Percentiles rank a stretch among this genome's conserved stretches.
Evolutionary conservation across 2,329 filamentous ascomycete genomes (phyloP).

Genomic region (Phialemonium atrogriseum): DNA sequence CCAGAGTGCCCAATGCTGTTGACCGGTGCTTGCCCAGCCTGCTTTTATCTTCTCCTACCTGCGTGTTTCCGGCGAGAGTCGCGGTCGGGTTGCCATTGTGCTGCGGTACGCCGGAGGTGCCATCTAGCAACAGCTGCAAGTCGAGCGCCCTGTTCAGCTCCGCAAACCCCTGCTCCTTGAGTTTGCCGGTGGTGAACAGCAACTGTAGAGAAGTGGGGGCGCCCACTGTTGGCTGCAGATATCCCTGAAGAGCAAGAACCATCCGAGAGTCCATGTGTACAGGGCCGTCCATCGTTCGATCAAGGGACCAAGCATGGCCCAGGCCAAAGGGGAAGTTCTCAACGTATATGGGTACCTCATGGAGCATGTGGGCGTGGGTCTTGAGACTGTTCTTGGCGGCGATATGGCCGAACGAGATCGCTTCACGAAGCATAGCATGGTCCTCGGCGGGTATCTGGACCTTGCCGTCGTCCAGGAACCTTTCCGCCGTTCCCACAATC

Average conservation of each 20-base stretch:
- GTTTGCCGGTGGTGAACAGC: slow-evolving; percentile 37
- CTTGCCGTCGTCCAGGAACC: slow-evolving; percentile 57
- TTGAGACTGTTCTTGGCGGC: slow-evolving; percentile 56
- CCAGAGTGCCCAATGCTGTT: slow-evolving; percentile 14
- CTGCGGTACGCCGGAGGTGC: too few relatives aligned
- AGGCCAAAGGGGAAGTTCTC: slow-evolving; percentile 55
- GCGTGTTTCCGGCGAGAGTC: slow-evolving; percentile 33
- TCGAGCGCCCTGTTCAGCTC: slow-evolving; percentile 23
- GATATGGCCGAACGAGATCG: slow-evolving; percentile 55
- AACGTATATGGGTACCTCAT: slow-evolving; percentile 72
- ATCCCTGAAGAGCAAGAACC: slow-evolving; percentile 43
- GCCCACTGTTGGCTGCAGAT: slow-evolving; percentile 36
- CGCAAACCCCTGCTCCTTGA: slow-evolving; percentile 27
- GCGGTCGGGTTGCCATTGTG: slow-evolving; percentile 4
- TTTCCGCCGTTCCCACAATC: slow-evolving; percentile 56
- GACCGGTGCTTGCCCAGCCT: slow-evolving; percentile 22
- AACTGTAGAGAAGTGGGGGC: slow-evolving; percentile 35
- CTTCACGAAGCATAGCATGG: slow-evolving; percentile 48
- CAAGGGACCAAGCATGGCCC: slow-evolving; percentile 60
- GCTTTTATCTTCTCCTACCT: slow-evolving; percentile 27
- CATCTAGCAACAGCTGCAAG: slow-evolving; percentile 4
- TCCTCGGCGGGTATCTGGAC: slow-evolving; percentile 55
- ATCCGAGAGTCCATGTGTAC: slow-evolving; percentile 42
- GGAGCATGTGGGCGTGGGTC: slow-evolving; percentile 56
- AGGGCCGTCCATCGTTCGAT: slow-evolving; percentile 38